phyloP scores from a whole-genome alignment of 2,329 filamentous ascomycete genomes.

The Arthroderma uncinatum region DNA sequence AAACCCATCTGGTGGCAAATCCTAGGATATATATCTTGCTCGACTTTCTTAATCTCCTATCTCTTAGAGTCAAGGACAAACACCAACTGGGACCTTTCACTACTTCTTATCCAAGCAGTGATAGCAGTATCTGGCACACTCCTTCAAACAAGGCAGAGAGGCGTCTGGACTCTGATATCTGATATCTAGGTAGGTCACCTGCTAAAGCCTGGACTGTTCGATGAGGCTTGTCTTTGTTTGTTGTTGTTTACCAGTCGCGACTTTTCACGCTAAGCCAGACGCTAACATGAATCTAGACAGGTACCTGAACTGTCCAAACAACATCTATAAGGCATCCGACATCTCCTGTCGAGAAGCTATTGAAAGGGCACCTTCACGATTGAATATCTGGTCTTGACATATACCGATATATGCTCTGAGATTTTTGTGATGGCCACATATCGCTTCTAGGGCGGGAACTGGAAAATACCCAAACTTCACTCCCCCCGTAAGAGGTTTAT shows the following conservation, averaged over 20 bases:
- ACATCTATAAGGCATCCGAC: background rate
- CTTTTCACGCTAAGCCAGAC: conserved; percentile 2
- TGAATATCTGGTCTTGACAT: background rate
- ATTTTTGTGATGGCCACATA: background rate
- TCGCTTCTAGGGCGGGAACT: background rate
- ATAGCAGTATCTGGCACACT: background rate
- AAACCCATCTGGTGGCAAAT: background rate
- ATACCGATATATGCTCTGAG: background rate
- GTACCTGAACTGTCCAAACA: background rate
- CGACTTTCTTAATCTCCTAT: background rate
- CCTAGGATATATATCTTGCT: background rate
- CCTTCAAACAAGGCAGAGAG: too few species aligned
- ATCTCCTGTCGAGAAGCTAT: background rate
- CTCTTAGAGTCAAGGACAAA: background rate
- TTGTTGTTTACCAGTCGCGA: background rate
- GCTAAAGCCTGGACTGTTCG: background rate
- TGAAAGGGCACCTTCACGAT: background rate
- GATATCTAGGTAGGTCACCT: background rate
- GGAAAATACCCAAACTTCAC: background rate
- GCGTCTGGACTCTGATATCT: background rate
- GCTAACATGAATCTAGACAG: background rate
- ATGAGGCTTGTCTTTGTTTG: background rate
- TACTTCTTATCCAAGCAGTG: background rate
- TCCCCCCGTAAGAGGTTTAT: background rate
- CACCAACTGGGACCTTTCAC: background rate